Evolutionary conservation across 208 protist species (phyloP).

Genomic region (Phytomonas sp.): DNA sequence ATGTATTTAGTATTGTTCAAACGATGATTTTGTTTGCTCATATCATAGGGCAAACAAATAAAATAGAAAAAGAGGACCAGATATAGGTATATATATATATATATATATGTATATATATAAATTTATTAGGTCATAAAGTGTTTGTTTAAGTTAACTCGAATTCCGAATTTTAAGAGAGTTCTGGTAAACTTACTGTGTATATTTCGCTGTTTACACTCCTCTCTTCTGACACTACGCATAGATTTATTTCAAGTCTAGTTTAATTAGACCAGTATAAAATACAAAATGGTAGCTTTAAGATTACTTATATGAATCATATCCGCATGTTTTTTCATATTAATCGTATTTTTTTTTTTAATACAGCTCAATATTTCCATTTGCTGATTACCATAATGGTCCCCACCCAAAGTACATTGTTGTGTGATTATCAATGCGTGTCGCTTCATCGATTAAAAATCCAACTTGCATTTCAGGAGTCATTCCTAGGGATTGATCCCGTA

Average conservation of each 20-base stretch:
- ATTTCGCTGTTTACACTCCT: background rate
- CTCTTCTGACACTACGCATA: background rate
- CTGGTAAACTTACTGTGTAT: background rate
- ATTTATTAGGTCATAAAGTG: background rate
- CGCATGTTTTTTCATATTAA: background rate
- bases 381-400: slow-evolving; percentile 79
- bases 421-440: slow-evolving; percentile 83
- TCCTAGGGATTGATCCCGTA: slow-evolving; percentile 30
- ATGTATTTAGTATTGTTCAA: background rate
- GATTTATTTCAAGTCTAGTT: background rate
- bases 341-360: slow-evolving; percentile 2
- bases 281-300: background rate
- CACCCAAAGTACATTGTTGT: slow-evolving; percentile 88
- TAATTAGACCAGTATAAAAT: background rate
- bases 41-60: background rate
- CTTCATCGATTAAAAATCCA: slow-evolving; percentile 82
- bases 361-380: slow-evolving; percentile 3
- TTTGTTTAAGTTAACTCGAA: slow-evolving; percentile 3
- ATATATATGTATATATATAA: slow-evolving; percentile 11
- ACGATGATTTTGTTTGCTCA: background rate
- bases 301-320: background rate
- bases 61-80: slow-evolving; percentile 1
- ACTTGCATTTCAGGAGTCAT: slow-evolving; percentile 72
- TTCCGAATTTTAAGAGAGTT: background rate
- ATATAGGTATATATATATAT: no score